Evolutionary conservation across 768 basidiomycete species (phyloP), one percentile per base, ranked within the genome.

Genomic region (Chiua virens): DNA sequence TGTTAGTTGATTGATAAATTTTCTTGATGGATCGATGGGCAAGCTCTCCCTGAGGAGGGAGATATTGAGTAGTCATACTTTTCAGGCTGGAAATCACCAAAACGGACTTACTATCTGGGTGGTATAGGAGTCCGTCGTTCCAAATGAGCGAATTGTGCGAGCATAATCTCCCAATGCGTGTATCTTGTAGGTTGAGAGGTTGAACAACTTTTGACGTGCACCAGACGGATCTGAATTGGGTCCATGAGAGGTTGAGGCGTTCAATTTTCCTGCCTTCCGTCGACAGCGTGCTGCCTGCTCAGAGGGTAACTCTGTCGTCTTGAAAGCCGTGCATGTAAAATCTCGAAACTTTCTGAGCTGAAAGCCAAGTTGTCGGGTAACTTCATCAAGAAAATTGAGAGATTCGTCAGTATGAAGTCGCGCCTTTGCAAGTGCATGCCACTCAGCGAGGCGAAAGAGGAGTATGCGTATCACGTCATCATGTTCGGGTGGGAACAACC

Each of bases 101-200:
- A 38, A 7, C n/a, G 23, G 15, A 45, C 65, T 2, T 49, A 74
- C 74, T 2, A 56, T 53, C 27, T 70, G 64, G 0, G 71, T 73
- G 3, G 61, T 58, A 45, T 70, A 74, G 0, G 65, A 66, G 28
- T 76, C 73, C 0, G 67, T 70, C 2, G 72, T 72, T 0, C 75
- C 73, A 21, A 63, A 62, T 3, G 22, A 11, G 1, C 37, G 20
- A 8, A 76, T 74, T 0, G 57, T 55, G 0, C 14, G 4, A 0
- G 37, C 45, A 37, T 75, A 75, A 42, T 77, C 63, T 0, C 71
- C 72, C 0, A 76, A 54, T 0, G 65, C 54, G 49, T 75, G 75
- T 0, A 67, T 4, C 49, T 76, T 77, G 45, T 65, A 67, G 1
- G 67, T 73, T 0, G 25, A 10, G 2, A 75, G 42, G 45, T 68